Percentiles rank a stretch among this genome's conserved stretches.
Evolutionary conservation across 2,329 filamentous ascomycete genomes (phyloP).

Genomic region (Knufia petricola): DNA sequence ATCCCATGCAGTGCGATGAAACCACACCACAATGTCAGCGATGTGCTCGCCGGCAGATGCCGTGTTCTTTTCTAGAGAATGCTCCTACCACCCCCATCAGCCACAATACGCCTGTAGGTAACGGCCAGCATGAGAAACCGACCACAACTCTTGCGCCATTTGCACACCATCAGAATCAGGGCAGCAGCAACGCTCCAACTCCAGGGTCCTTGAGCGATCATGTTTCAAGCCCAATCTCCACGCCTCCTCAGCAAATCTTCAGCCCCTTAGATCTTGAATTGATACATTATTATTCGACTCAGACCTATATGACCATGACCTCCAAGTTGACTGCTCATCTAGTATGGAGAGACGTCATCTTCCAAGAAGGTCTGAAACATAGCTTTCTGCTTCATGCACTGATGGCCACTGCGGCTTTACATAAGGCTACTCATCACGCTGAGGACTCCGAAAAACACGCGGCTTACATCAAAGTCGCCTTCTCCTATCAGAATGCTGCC

Average conservation of each 20-base stretch:
- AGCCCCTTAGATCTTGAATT: constrained; percentile 35
- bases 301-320: constrained; percentile 27
- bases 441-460: constrained; percentile 19
- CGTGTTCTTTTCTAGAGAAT: constrained; percentile 20
- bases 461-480: constrained; percentile 21
- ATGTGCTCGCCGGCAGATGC: constrained; percentile 22
- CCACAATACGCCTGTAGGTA: neutral
- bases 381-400: constrained; percentile 35
- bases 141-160: constrained; percentile 13
- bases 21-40: constrained; percentile 21
- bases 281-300: constrained; percentile 36
- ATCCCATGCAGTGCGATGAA: constrained; percentile 19
- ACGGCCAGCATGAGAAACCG: constrained; percentile 2
- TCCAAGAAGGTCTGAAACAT: constrained; percentile 32
- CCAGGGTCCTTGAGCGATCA: constrained; percentile 14
- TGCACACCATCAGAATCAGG: constrained; percentile 11
- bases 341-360: constrained; percentile 33
- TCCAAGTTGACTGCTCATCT: constrained; percentile 23
- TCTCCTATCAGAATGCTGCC: constrained; percentile 21
- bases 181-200: constrained; percentile 15
- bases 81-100: constrained; percentile 11
- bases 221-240: constrained; percentile 7
- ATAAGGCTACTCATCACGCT: constrained; percentile 28
- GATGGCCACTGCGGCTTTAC: constrained; percentile 32
- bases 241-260: constrained; percentile 11